Conservation (phyloP, 1,284 basidiomycete species). For the Lentinula novae-zelandiae region DNA sequence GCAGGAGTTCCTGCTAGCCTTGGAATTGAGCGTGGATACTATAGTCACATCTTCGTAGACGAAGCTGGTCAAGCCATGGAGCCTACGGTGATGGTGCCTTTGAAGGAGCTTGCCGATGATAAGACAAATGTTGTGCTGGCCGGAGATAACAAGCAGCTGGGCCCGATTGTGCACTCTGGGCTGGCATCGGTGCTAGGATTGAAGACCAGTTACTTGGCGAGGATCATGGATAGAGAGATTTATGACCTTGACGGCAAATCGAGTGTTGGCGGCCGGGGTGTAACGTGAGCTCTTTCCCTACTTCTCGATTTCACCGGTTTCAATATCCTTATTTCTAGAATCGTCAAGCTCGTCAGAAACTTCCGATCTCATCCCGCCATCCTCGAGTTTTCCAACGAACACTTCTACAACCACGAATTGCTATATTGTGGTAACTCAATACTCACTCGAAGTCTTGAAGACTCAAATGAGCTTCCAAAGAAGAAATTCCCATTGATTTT, state of each 20-base stretch:
- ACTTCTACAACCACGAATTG: conserved; percentile 55
- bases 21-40: conserved; percentile 50
- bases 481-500: conserved; percentile 56
- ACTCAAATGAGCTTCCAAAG: conserved; percentile 38
- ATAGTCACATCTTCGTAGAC: conserved; percentile 57
- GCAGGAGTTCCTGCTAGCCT: conserved; percentile 41
- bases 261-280: conserved; percentile 22
- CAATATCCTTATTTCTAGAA: conserved; percentile 27
- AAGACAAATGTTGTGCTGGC: conserved; percentile 48
- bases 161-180: conserved; percentile 47
- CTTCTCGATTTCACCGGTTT: not conserved
- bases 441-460: conserved; percentile 36
- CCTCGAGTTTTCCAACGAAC: conserved; percentile 49
- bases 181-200: conserved; percentile 44
- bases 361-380: conserved; percentile 57
- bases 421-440: conserved; percentile 38
- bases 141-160: conserved; percentile 58
- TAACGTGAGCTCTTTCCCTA: conserved; percentile 33
- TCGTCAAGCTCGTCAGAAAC: conserved; percentile 58
- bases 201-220: conserved; percentile 44
- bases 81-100: conserved; percentile 51
- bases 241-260: conserved; percentile 34
- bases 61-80: conserved; percentile 61
- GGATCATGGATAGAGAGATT: conserved; percentile 44
- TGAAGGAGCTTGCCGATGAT: conserved; percentile 41